Base-by-base conservation (phyloP, 345 rosid species). In the Brassica nigra region DNA sequence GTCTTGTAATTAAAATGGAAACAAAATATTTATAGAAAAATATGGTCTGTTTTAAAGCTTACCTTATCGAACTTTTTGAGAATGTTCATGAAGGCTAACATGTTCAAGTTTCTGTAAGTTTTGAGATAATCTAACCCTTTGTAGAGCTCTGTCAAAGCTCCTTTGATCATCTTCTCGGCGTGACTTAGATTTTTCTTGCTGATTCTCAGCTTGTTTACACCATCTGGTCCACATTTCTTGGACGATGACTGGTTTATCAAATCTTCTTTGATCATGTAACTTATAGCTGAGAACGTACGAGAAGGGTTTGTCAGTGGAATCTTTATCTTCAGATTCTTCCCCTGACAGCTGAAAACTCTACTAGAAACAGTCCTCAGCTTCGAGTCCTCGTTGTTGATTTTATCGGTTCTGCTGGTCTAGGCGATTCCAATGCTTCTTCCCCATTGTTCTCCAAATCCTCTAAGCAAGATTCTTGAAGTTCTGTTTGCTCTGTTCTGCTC, bases 41-140 rank as follows among this genome's bases (percentile, higher is more conserved):
- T 5, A 16, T 68, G 11, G 3, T 67, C 2, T n/a, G 27, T 1
- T 16, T 33, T 20, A 57, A 66, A 2, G 73, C 83, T 84, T 82
- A 93, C 99, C 85, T 93, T 96, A 76, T 93, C 95, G 61, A 96
- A 93, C 73, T 96, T 96, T 88, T 90, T 96, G 86, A 96, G 81
- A 77, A 96, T 96, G 87, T 96, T 96, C 37, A 92, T 85, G 69
- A 93, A 96, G 86, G 99, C 98, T 76, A 96, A 90, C 92, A 90
- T 81, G 87, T 96, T 96, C 88, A 96, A 87, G 90, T 91, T 88
- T 91, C 98, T 88, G 81, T 91, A 96, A 64, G 95, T 92, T 83
- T 90, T 89, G 82, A 96, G 98, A 81, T 91, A 96, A 37, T 90
- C 86, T 66, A 96, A 55, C 6, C 94, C 99, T 86, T 92, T 96